phyloP scores from a whole-genome alignment of 495 filamentous ascomycete species.

The Aspergillus asperescens region DNA sequence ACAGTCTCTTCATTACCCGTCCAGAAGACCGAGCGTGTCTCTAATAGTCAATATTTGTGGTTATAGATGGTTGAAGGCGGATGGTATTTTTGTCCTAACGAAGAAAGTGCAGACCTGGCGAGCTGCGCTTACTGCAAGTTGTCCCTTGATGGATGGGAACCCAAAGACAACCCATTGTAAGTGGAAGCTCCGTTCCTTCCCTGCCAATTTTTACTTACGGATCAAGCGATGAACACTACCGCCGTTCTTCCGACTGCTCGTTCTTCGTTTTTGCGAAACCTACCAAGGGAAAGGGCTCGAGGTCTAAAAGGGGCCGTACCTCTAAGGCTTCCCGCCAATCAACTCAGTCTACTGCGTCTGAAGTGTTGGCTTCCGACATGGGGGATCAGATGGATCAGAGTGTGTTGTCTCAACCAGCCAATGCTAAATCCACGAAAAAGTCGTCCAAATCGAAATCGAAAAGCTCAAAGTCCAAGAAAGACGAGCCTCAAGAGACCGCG shows the following conservation, averaged over 20 bases:
- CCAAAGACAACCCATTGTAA: conserved; percentile 79
- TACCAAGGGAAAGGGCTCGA: conserved; percentile 41
- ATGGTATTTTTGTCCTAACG: conserved; percentile 85
- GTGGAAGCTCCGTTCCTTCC: conserved; percentile 28
- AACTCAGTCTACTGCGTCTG: conserved; percentile 59
- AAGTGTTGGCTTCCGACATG: conserved; percentile 49
- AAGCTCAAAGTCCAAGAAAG: conserved; percentile 49
- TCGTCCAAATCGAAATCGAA: conserved; percentile 37
- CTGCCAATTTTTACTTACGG: conserved; percentile 23
- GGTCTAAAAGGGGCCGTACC: conserved; percentile 50
- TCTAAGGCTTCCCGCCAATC: conserved; percentile 72
- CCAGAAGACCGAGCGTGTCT: background rate
- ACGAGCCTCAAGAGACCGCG: conserved; percentile 50
- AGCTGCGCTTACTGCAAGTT: conserved; percentile 85
- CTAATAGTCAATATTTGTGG: background rate
- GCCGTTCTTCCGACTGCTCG: conserved; percentile 68
- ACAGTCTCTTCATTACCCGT: background rate
- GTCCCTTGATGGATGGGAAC: conserved; percentile 86
- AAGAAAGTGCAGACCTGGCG: conserved; percentile 74
- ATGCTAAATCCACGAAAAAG: conserved; percentile 50
- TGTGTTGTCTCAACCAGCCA: conserved; percentile 49
- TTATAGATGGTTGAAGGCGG: conserved; percentile 80
- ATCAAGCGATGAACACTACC: conserved; percentile 75
- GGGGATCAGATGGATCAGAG: conserved; percentile 62
- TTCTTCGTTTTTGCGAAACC: conserved; percentile 63